A percentile compares a stretch with the other conserved stretches of the same genome.
Evolutionary conservation across 495 filamentous ascomycete species (phyloP).

Genomic region (Tuber umbilicatum): DNA sequence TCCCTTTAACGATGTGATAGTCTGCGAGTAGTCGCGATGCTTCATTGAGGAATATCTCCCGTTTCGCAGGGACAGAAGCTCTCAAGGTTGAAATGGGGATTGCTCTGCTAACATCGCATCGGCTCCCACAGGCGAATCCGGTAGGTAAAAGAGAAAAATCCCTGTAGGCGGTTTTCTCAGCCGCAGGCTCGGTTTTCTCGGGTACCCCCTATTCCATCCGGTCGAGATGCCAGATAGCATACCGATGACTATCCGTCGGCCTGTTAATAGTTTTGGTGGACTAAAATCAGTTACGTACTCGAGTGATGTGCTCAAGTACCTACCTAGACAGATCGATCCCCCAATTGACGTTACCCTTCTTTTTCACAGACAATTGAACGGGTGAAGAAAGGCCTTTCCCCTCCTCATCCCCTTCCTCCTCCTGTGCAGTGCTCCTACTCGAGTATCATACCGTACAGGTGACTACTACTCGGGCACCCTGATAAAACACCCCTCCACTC

Average conservation of each 20-base stretch:
- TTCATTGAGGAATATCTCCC: neutral
- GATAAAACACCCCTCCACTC: neutral
- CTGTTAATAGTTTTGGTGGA: neutral
- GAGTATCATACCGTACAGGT: no score
- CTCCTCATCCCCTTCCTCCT: neutral
- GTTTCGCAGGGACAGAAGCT: neutral
- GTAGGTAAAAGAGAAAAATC: neutral
- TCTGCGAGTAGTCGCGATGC: neutral
- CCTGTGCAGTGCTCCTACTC: neutral
- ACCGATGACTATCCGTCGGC: neutral
- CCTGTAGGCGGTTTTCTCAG: conserved; percentile 3
- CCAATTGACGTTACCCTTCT: neutral
- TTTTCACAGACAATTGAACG: neutral
- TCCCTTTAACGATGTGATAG: neutral
- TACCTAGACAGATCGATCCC: neutral
- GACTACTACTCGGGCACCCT: neutral
- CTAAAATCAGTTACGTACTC: neutral
- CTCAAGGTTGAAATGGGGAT: neutral
- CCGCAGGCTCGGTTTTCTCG: neutral
- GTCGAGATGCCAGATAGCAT: neutral
- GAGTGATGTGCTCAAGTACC: neutral
- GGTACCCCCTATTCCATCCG: neutral
- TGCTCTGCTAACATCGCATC: neutral
- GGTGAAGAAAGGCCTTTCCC: neutral
- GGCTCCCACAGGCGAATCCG: neutral